These are phyloP conservation scores for Mucor sp. DNA, from an alignment of 371 early-diverging fungal genomes.

Conservation along the genomic window DNA sequence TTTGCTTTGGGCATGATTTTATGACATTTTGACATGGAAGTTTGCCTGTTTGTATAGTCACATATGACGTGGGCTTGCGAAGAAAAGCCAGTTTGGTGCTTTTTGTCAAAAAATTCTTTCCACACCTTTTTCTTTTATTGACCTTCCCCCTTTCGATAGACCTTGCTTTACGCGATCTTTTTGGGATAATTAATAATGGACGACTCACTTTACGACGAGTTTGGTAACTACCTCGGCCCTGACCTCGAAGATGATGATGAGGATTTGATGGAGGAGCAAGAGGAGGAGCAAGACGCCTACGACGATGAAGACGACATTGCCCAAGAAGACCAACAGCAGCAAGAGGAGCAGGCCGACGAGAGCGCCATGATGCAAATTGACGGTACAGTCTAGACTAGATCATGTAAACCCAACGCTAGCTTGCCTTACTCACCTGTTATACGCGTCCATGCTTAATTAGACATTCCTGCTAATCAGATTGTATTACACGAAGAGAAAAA, in stretches of 20 bases:
- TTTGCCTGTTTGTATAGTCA: constrained; percentile 3
- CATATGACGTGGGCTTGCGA: constrained; percentile 17
- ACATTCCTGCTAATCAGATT: constrained; percentile 74
- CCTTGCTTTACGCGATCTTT: constrained; percentile 8
- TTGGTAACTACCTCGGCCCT: constrained; percentile 98
- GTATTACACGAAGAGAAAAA: constrained; percentile 97
- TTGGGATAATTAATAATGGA: constrained; percentile 57
- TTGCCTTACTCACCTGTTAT: not conserved
- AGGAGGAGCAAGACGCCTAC: constrained; percentile 47
- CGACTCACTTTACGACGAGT: constrained; percentile 91
- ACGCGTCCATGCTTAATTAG: constrained; percentile 28
- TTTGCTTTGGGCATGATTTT: not conserved
- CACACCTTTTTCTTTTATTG: not conserved
- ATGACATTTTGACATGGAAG: not conserved
- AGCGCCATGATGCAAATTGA: constrained; percentile 46
- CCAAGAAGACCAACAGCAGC: constrained; percentile 32
- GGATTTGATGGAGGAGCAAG: constrained; percentile 32
- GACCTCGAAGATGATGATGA: constrained; percentile 71
- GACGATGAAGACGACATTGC: constrained; percentile 48
- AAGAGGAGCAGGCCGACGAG: constrained; percentile 24
- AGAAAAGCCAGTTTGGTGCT: constrained; percentile 4
- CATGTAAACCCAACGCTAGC: not conserved
- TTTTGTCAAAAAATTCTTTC: constrained; percentile 3
- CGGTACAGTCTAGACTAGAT: constrained; percentile 28
- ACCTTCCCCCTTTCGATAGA: constrained; percentile 2